Conservation (phyloP, 768 basidiomycete species). For the Trametes cingulata region DNA sequence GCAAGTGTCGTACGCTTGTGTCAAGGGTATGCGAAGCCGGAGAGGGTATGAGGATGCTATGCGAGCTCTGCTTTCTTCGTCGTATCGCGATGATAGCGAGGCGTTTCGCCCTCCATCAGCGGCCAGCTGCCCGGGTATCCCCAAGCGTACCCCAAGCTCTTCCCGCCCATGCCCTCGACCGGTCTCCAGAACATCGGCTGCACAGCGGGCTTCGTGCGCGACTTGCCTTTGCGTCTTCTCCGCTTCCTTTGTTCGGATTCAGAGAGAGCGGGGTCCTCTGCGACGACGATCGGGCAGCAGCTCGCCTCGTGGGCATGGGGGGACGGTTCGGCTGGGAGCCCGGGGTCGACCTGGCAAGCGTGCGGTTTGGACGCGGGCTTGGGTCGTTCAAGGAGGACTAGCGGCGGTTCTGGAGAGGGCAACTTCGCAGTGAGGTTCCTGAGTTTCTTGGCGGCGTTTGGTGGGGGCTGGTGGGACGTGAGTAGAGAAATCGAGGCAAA, state of each 20-base stretch:
- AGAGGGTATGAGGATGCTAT: not conserved
- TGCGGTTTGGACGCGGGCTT: constrained; percentile 6
- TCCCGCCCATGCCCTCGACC: constrained; percentile 28
- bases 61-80: constrained; percentile 24
- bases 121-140: constrained; percentile 34
- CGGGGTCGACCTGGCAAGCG: not conserved
- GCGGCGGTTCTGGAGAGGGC: not conserved
- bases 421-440: not conserved
- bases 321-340: constrained; percentile 17
- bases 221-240: constrained; percentile 12
- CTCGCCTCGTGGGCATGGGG: constrained; percentile 24
- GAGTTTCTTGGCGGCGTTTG: constrained; percentile 3
- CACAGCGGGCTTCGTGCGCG: constrained; percentile 6
- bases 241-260: not conserved
- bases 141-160: constrained; percentile 33
- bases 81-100: constrained; percentile 26
- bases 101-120: constrained; percentile 16
- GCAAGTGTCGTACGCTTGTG: not conserved
- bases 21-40: not conserved
- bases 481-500: not conserved
- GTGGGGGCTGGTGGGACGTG: not conserved
- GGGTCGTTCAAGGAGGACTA: constrained; percentile 1
- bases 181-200: constrained; percentile 33
- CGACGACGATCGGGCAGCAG: constrained; percentile 23
- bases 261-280: not conserved